phyloP scores from a whole-genome alignment of 768 basidiomycete genomes.

The Lyophyllum decastes region DNA sequence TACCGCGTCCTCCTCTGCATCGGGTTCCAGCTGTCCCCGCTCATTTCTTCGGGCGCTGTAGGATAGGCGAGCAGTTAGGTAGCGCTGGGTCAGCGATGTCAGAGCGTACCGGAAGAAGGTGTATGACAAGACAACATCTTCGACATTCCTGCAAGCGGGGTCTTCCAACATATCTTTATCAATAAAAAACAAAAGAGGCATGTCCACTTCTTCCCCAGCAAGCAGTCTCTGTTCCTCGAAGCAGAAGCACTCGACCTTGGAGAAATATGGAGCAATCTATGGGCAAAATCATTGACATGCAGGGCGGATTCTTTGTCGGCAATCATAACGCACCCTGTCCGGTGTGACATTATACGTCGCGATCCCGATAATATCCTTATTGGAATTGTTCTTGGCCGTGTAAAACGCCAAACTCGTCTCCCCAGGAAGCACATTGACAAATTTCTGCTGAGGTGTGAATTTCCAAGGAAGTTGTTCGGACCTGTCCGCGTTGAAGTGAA shows the following conservation, averaged over 20 bases:
- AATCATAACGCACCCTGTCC: constrained; percentile 67
- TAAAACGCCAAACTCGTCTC: constrained; percentile 98
- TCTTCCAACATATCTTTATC: constrained; percentile 97
- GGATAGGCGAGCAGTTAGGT: neutral
- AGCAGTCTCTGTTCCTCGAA: constrained; percentile 97
- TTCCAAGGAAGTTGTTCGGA: constrained; percentile 91
- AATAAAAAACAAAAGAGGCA: constrained; percentile 98
- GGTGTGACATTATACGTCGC: constrained; percentile 99
- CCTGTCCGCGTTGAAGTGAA: constrained; percentile 94
- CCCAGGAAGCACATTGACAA: constrained; percentile 88
- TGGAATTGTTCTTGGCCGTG: constrained; percentile 82
- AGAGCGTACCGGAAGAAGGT: constrained; percentile 89
- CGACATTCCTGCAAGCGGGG: constrained; percentile 80
- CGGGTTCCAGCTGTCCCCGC: constrained; percentile 87
- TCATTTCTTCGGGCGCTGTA: constrained; percentile 82
- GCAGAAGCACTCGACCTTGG: constrained; percentile 99
- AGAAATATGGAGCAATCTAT: constrained; percentile 97
- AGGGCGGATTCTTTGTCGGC: neutral
- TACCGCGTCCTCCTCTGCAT: constrained; percentile 78
- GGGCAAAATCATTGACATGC: neutral
- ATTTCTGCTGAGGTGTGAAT: constrained; percentile 89
- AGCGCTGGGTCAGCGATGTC: neutral
- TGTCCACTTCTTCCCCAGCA: constrained; percentile 95
- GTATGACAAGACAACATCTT: constrained; percentile 93
- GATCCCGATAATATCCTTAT: constrained; percentile 93